Percentiles rank a stretch among this genome's conserved stretches.
phyloP scores from a whole-genome alignment of 2,329 filamentous ascomycete species.

The Pseudogymnoascus sp. region DNA sequence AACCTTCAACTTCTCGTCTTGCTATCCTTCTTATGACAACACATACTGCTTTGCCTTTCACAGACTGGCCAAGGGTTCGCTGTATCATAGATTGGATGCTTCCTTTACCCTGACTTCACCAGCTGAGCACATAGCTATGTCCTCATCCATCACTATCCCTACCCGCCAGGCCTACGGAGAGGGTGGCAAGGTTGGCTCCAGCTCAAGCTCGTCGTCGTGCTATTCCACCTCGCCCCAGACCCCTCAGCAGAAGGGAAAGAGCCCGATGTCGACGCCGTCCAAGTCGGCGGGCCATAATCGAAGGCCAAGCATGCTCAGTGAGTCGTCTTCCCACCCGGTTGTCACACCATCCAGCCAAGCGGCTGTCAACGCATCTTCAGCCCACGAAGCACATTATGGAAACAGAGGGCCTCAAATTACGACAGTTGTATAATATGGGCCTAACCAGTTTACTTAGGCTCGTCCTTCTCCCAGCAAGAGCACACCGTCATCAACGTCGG shows the following conservation, averaged over 20 bases:
- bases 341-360: neutral
- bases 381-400: neutral
- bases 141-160: slow-evolving; percentile 63
- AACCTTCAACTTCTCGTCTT: neutral
- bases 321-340: slow-evolving; percentile 21
- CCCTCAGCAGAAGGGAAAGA: slow-evolving; percentile 34
- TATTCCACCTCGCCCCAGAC: slow-evolving; percentile 49
- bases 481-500: slow-evolving; percentile 76
- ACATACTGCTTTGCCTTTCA: neutral
- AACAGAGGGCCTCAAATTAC: neutral
- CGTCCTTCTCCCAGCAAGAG: slow-evolving; percentile 63
- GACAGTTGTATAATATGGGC: neutral
- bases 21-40: neutral
- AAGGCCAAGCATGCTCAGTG: slow-evolving; percentile 56
- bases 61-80: neutral
- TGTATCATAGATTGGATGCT: slow-evolving; percentile 3
- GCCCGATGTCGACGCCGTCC: slow-evolving; percentile 29
- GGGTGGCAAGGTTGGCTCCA: slow-evolving; percentile 34
- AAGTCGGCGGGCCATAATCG: slow-evolving; percentile 38
- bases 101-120: neutral
- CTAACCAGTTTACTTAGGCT: slow-evolving; percentile 39
- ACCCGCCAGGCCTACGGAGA: slow-evolving; percentile 32
- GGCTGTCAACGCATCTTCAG: neutral
- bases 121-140: slow-evolving; percentile 36
- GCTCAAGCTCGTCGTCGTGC: slow-evolving; percentile 38